phyloP scores from a whole-genome alignment of 75 land plant genomes.

The Adiantum capillusveneris region DNA sequence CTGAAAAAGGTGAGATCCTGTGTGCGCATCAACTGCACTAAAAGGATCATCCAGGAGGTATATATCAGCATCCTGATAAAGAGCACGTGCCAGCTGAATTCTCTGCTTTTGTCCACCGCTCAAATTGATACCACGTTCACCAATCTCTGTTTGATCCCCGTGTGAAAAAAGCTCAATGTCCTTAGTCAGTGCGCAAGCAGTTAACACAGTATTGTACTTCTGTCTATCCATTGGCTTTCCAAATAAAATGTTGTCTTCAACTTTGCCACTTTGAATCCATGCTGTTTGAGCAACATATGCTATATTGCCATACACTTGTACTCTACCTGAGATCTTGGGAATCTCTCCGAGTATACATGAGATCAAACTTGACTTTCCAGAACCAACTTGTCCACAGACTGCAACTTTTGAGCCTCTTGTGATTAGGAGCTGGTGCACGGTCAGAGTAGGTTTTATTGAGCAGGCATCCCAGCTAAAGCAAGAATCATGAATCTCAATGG shows the following conservation, averaged over 20 bases:
- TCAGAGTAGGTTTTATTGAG: constrained; percentile 14
- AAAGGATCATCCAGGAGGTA: constrained; percentile 90
- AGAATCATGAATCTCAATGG: constrained; percentile 39
- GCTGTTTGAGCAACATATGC: constrained; percentile 80
- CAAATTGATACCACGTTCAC: constrained; percentile 80
- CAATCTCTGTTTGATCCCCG: constrained; percentile 57
- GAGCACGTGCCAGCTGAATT: constrained; percentile 80
- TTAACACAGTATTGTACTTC: constrained; percentile 43
- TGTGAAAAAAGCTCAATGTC: constrained; percentile 48
- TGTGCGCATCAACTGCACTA: constrained; percentile 92
- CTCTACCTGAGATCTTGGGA: constrained; percentile 44
- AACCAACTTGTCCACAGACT: constrained; percentile 77
- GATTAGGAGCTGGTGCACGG: constrained; percentile 32
- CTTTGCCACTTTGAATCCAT: constrained; percentile 78
- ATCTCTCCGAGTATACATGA: constrained; percentile 70
- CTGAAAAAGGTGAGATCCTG: constrained; percentile 79
- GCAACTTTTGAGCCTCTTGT: constrained; percentile 58
- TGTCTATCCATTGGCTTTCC: constrained; percentile 46
- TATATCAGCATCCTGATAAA: constrained; percentile 73
- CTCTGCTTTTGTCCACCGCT: constrained; percentile 97
- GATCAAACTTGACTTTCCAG: constrained; percentile 78
- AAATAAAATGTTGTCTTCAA: constrained; percentile 73
- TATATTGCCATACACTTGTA: constrained; percentile 45
- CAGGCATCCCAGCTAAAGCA: constrained; percentile 43
- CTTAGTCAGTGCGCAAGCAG: constrained; percentile 53